Percentiles rank a stretch among this genome's conserved stretches.
These are phyloP conservation scores for Monosporascus sp. DNA, from an alignment of 2,329 filamentous ascomycete species.

Conservation along the genomic window DNA sequence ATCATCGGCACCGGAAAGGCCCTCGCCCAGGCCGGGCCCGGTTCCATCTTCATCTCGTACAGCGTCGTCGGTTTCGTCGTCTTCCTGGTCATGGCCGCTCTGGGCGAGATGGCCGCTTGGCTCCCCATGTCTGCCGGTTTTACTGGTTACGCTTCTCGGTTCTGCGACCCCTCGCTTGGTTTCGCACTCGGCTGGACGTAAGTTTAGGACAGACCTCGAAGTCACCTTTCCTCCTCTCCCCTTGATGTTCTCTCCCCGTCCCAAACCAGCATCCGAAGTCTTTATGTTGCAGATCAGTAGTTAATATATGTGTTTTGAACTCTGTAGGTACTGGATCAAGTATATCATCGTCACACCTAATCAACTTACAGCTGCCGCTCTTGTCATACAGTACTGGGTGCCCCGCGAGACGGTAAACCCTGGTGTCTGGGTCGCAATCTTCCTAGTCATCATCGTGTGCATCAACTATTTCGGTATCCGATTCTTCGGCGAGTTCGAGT, in stretches of 20 bases:
- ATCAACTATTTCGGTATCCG: slow-evolving; percentile 68
- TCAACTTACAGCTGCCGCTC: slow-evolving; percentile 72
- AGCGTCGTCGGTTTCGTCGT: slow-evolving; percentile 65
- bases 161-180: slow-evolving; percentile 74
- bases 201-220: slow-evolving; percentile 20
- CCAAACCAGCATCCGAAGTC: slow-evolving; percentile 11
- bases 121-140: slow-evolving; percentile 74
- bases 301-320: neutral
- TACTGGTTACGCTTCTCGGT: slow-evolving; percentile 73
- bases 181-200: slow-evolving; percentile 72
- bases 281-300: neutral
- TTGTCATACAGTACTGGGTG: slow-evolving; percentile 78
- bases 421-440: slow-evolving; percentile 72
- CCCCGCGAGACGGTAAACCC: slow-evolving; percentile 62
- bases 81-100: slow-evolving; percentile 73
- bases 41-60: slow-evolving; percentile 67
- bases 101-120: slow-evolving; percentile 84
- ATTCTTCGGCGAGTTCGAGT: slow-evolving; percentile 62
- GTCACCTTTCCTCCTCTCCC: neutral
- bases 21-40: slow-evolving; percentile 52
- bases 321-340: slow-evolving; percentile 57
- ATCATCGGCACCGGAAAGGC: slow-evolving; percentile 63
- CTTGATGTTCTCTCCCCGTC: neutral
- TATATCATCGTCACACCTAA: slow-evolving; percentile 85
- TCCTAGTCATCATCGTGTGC: slow-evolving; percentile 55